Conservation (phyloP, 805 yeast species). For the Scheffersomyces coipomensis region DNA sequence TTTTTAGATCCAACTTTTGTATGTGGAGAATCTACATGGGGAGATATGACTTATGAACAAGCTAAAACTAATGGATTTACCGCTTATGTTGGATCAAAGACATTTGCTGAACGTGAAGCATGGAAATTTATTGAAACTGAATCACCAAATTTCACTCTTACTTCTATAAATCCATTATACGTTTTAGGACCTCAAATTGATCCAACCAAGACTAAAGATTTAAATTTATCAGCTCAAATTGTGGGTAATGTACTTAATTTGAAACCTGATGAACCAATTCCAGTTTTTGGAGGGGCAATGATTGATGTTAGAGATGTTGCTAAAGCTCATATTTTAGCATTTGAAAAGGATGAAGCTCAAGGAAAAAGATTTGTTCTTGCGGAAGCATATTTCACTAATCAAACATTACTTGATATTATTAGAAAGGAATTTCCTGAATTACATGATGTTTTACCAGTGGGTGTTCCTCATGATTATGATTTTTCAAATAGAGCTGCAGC, state of each 20-base stretch:
- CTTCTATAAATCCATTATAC: conserved; percentile 16
- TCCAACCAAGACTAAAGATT: conserved; percentile 15
- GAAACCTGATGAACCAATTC: conserved; percentile 21
- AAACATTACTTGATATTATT: conserved; percentile 25
- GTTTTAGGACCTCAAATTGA: conserved; percentile 24
- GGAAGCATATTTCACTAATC: conserved; percentile 18
- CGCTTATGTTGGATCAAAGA: conserved; percentile 60
- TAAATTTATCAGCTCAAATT: conserved; percentile 33
- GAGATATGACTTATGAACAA: conserved; percentile 49
- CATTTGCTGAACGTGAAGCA: conserved; percentile 56
- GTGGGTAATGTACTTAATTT: conserved; percentile 37
- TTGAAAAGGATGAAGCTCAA: conserved; percentile 24
- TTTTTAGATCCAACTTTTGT: conserved; percentile 6
- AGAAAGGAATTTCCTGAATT: conserved; percentile 40
- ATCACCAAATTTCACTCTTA: conserved; percentile 8
- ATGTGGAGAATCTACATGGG: conserved; percentile 47
- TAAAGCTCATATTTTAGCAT: conserved; percentile 36
- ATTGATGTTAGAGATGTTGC: conserved; percentile 48
- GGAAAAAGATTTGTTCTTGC: conserved; percentile 25
- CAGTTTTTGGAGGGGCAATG: conserved; percentile 19
- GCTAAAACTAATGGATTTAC: conserved; percentile 31
- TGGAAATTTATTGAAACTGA: conserved; percentile 46
- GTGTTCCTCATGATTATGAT: conserved; percentile 38
- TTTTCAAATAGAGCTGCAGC: conserved; percentile 26
- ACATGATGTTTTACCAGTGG: conserved; percentile 43